Conservation (phyloP, 352 stramenopile genomes). For the Phytophthora cactorum region DNA sequence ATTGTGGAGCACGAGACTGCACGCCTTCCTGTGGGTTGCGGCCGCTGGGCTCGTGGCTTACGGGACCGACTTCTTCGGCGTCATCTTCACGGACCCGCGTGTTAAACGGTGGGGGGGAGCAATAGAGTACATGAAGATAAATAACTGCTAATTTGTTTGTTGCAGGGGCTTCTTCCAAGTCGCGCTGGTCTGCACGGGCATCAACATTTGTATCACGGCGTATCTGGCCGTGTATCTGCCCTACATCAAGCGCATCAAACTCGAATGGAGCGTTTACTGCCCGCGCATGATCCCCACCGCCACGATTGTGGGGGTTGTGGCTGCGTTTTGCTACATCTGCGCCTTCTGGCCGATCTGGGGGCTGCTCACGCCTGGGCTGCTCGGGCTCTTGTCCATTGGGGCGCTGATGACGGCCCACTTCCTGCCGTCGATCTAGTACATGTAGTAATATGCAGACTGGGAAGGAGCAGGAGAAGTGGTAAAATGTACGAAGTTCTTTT, state of each 20-base stretch:
- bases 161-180: slow-evolving; percentile 83
- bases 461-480: no score
- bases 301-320: slow-evolving; percentile 73
- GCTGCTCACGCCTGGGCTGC: slow-evolving; percentile 89
- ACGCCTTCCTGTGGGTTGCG: slow-evolving; percentile 79
- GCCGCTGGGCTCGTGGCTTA: slow-evolving; percentile 57
- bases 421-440: slow-evolving; percentile 80
- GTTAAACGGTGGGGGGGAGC: slow-evolving; percentile 41
- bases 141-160: slow-evolving; percentile 8
- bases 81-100: slow-evolving; percentile 68
- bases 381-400: slow-evolving; percentile 91
- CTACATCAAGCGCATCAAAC: slow-evolving; percentile 78
- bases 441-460: no score
- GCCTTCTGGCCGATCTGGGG: slow-evolving; percentile 93
- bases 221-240: slow-evolving; percentile 90
- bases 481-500: no score
- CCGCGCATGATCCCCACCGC: slow-evolving; percentile 91
- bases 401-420: slow-evolving; percentile 95
- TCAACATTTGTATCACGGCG: slow-evolving; percentile 88
- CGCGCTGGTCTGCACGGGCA: slow-evolving; percentile 72
- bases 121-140: not conserved
- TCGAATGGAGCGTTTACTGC: slow-evolving; percentile 94
- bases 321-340: slow-evolving; percentile 78
- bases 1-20: slow-evolving; percentile 73
- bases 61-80: slow-evolving; percentile 73